Evolutionary conservation across 345 rosid species (phyloP).

Genomic region (Noccaea bulbosa): DNA sequence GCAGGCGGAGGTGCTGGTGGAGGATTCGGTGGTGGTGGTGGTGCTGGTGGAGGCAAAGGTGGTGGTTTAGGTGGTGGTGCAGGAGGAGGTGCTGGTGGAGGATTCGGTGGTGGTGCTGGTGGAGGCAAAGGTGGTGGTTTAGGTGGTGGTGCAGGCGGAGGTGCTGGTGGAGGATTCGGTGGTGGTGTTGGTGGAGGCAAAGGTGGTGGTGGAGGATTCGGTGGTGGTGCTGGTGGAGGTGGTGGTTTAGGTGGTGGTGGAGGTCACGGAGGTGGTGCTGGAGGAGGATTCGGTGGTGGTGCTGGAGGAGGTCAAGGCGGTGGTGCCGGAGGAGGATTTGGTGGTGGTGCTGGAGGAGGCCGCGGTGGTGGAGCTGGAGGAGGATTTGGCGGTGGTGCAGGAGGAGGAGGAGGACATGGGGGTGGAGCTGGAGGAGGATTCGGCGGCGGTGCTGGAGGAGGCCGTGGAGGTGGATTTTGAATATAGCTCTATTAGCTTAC

Average conservation of each 20-base stretch:
- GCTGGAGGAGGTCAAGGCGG: constrained; percentile 14
- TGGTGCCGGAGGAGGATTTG: neutral
- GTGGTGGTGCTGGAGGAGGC: constrained; percentile 16
- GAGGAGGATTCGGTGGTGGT: constrained; percentile 25
- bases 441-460: constrained; percentile 35
- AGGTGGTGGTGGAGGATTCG: neutral
- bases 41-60: constrained; percentile 25
- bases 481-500: constrained; percentile 16
- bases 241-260: no score
- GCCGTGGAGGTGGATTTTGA: constrained; percentile 35
- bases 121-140: constrained; percentile 27
- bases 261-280: neutral
- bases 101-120: no score
- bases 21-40: constrained; percentile 33
- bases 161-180: constrained; percentile 39
- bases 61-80: constrained; percentile 32
- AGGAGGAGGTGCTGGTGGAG: neutral
- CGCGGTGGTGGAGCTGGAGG: constrained; percentile 37
- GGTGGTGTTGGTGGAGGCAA: constrained; percentile 4
- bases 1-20: constrained; percentile 27
- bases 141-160: constrained; percentile 34
- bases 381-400: constrained; percentile 30
- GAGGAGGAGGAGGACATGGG: constrained; percentile 38
- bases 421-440: constrained; percentile 35
- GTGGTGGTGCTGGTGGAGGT: no score